Conservation (phyloP, 345 rosid genomes). For the Reutealis trisperma region DNA sequence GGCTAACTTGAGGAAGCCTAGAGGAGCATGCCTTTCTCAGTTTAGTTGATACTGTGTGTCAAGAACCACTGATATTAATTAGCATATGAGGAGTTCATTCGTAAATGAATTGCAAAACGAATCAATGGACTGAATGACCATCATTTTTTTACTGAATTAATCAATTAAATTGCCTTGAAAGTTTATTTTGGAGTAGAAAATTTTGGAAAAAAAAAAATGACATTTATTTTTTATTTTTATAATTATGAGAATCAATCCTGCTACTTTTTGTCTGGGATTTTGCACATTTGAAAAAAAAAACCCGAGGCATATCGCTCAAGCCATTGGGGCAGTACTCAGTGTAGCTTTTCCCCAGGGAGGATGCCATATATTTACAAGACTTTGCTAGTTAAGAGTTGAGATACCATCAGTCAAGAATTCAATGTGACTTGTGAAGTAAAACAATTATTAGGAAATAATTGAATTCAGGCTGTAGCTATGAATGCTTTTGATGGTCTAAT, state of each 20-base stretch:
- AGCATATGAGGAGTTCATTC: background rate
- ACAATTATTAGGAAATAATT: slow-evolving; percentile 20
- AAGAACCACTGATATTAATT: background rate
- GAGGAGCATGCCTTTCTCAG: background rate
- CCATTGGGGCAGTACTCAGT: background rate
- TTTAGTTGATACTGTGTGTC: background rate
- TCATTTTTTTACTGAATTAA: no score
- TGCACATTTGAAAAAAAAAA: no score
- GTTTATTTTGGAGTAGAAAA: no score
- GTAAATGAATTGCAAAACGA: background rate
- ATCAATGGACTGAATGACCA: no score
- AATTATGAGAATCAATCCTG: no score
- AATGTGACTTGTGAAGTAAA: slow-evolving; percentile 16
- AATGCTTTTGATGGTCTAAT: slow-evolving; percentile 6
- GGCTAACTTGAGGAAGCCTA: background rate
- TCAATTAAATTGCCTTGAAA: no score
- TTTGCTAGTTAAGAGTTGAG: background rate
- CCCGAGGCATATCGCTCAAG: background rate
- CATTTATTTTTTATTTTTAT: no score
- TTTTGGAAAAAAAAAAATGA: no score
- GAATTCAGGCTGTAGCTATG: slow-evolving; percentile 10
- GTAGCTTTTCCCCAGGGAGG: background rate
- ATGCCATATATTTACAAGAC: background rate
- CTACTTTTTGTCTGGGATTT: no score
- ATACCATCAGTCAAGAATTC: background rate